Evolutionary conservation across 2,329 filamentous ascomycete species (phyloP), one percentile per base, ranked within the genome.

Genomic region (Sclerotinia nivalis): DNA sequence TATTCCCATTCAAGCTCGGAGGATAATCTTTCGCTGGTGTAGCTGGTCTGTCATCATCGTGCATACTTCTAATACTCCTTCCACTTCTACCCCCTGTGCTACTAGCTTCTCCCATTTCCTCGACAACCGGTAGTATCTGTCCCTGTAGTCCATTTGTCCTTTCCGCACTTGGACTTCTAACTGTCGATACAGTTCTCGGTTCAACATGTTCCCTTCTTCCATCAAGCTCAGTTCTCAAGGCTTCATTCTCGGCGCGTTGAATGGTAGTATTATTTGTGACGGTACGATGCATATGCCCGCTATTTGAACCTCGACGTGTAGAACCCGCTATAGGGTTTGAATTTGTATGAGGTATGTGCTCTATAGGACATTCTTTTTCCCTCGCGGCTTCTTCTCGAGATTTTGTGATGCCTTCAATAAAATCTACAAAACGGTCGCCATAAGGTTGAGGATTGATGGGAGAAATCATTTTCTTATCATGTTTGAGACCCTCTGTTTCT

Each of bases 391-490:
- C 92, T 81, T 98, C 95, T 20, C 87, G 86, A 1, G 93, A 96
- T 88, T 94, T 96, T 28, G 96, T 97, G 73, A 97, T 91, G 50
- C 91, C 90, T 64, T 90, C 90, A 77, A 99, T 94, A 79, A 99
- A 99, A 74, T 92, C 91, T 79, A 96, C 87, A 80, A 99, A 99
- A 7, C 96, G 90, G 70, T 98, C 93, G 40, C 96, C 96, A 77
- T 99, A 99, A 70, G 93, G 87, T 72, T 93, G 88, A 0, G 96
- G 95, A 0, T 94, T 92, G 34, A 98, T 90, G 2, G 96, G 93
- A 0, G 95, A 98, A 72, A 99, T 98, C 78, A 97, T 90, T 47
- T 87, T 89, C 76, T 93, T 90, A 76, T 96, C 92, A 76, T 89
- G 87, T 2, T 91, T 93, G 71, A 98, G 83, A 50, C 96, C 95